Conservation (phyloP, 805 yeast genomes). For the Monosporozyma servazzii region DNA sequence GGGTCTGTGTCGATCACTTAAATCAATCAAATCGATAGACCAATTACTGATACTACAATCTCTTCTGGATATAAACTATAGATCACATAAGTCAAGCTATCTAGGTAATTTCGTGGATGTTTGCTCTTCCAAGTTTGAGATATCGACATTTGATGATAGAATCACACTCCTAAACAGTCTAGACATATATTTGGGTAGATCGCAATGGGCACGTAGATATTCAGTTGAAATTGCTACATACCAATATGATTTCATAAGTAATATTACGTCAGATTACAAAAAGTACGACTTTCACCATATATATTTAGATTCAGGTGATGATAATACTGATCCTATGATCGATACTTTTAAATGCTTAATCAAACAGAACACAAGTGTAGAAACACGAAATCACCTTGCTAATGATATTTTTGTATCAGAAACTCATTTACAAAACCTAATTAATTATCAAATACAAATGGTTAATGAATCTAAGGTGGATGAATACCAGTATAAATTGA, state of each 20-base stretch:
- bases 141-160: conserved; percentile 14
- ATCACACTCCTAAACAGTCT: not conserved
- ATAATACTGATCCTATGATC: conserved; percentile 10
- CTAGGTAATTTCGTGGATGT: conserved; percentile 13
- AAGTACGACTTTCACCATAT: not conserved
- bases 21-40: conserved; percentile 5
- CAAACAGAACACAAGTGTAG: not conserved
- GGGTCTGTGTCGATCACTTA: conserved; percentile 1
- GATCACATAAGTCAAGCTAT: conserved; percentile 7
- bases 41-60: conserved; percentile 2
- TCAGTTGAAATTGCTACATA: not conserved
- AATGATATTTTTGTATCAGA: conserved; percentile 5
- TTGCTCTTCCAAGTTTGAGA: conserved; percentile 9
- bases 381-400: not conserved
- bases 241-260: not conserved
- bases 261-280: not conserved
- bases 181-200: not conserved
- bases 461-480: not conserved
- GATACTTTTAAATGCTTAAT: not conserved
- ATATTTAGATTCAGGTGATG: not conserved
- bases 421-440: conserved; percentile 18
- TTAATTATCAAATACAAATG: conserved; percentile 17
- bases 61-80: not conserved
- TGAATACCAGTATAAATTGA: not conserved
- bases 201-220: not conserved